Base-by-base conservation (phyloP, 2,329 filamentous ascomycete genomes). In the Ophiostoma ips region DNA sequence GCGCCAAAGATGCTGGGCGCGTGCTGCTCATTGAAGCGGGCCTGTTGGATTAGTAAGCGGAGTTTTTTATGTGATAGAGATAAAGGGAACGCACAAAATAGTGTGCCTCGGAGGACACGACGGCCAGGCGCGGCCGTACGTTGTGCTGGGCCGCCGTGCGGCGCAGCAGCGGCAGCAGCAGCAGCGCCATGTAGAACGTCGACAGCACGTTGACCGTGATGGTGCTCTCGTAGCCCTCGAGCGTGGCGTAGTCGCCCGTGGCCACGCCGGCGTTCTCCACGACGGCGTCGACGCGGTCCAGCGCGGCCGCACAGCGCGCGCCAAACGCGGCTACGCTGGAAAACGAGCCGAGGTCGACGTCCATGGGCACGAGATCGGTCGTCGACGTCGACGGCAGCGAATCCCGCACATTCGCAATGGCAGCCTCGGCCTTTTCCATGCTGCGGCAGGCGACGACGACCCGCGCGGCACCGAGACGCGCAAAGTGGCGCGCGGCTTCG, bases 161-260 rank as follows among this genome's bases (percentile, higher is more conserved):
- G 18, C 63, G 62, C 55, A 76, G 54, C 21, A 59, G 55, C 1
- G 71, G 71, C 18, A 76, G 57, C 18, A 72, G 54, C 46, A 67
- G 53, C 11, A 74, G 38, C 0, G 66, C 64, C 49, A 75, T 60
- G 28, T 75, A 58, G 34, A 69, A 67, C 0, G 68, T 73, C 3
- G 64, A 64, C 34, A 75, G 59, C 16, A 73, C 66, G 55, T 75
- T 75, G 43, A 73, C 64, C 3, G 66, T 68, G 46, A 73, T 57
- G 28, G 61, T 66, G 13, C 56, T 56, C 57, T 74, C 71, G 49
- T 66, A 62, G 2, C 67, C 70, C 18, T 59, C 53, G 37, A 60
- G 47, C 30, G 49, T 40, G 13, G 48, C 40, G 34, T 16, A 50
- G 4, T 36, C 16, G 7, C 51, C 52, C 19, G 52, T 54, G 8